Percentiles rank a stretch among this genome's conserved stretches.
These are phyloP conservation scores for Torulaspora quercuum DNA, from an alignment of 805 yeast species.

Conservation along the genomic window DNA sequence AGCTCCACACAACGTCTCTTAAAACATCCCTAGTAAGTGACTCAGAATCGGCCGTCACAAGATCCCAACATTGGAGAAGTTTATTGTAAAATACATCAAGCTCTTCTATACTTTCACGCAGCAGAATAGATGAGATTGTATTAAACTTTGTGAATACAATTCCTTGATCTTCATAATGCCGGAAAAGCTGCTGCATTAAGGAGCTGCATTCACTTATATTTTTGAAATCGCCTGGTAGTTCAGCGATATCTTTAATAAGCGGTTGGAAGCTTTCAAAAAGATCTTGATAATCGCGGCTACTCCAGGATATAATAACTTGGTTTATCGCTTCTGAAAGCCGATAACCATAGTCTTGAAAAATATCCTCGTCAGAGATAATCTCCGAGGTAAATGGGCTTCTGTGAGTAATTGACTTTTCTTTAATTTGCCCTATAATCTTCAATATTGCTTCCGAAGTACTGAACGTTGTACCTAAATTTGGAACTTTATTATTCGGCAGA, in stretches of 20 bases:
- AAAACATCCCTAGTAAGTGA: conserved; percentile 20
- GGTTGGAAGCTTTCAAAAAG: conserved; percentile 10
- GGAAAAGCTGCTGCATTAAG: conserved; percentile 28
- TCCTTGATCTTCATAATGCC: conserved; percentile 25
- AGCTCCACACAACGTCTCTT: conserved; percentile 21
- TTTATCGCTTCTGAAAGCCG: conserved; percentile 28
- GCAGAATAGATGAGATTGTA: conserved; percentile 14
- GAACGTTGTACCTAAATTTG: too few relatives aligned
- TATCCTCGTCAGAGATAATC: conserved; percentile 11
- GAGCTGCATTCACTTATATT: conserved; percentile 28
- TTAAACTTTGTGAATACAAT: conserved; percentile 21
- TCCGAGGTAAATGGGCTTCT: too few relatives aligned
- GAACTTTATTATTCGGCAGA: too few relatives aligned
- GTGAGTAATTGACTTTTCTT: too few relatives aligned
- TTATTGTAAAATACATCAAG: conserved; percentile 27
- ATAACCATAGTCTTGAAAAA: conserved; percentile 31
- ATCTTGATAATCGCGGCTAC: conserved; percentile 1
- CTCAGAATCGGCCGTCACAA: conserved; percentile 20
- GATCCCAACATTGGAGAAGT: conserved; percentile 33
- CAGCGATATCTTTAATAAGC: conserved; percentile 18
- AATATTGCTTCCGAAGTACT: too few relatives aligned
- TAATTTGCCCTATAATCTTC: too few relatives aligned
- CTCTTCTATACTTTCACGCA: conserved; percentile 21
- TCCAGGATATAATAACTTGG: conserved; percentile 15
- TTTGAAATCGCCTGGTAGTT: conserved; percentile 14